Percentiles rank a stretch among this genome's conserved stretches.
Evolutionary conservation across 352 stramenopile genomes (phyloP).

Genomic region (Globisporangium uncinulatum): DNA sequence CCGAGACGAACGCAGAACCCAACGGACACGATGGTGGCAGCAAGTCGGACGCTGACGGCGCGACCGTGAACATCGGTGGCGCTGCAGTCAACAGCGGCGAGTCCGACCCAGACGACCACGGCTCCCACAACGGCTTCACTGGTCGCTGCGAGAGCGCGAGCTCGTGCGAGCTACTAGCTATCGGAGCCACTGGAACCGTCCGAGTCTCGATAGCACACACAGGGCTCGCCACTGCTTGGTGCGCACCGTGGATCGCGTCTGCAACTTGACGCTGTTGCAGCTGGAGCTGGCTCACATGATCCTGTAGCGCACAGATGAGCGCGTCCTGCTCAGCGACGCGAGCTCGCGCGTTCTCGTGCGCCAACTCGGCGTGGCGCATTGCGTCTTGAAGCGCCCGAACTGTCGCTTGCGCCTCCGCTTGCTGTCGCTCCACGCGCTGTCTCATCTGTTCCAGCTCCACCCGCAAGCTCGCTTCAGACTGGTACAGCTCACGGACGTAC

Average conservation of each 20-base stretch:
- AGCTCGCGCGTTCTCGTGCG: conserved; percentile 22
- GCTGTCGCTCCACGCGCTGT: conserved; percentile 43
- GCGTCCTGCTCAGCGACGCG: conserved; percentile 40
- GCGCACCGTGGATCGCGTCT: conserved; percentile 1
- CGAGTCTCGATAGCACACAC: not conserved
- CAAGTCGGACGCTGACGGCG: conserved; percentile 4
- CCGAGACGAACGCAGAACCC: not conserved
- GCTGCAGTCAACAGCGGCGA: conserved; percentile 18
- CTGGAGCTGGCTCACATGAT: conserved; percentile 24
- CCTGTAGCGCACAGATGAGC: conserved; percentile 30
- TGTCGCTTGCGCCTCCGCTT: conserved; percentile 33
- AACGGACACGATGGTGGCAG: conserved; percentile 1
- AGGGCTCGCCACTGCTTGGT: not conserved
- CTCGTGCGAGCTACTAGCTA: not conserved
- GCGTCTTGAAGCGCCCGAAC: conserved; percentile 23
- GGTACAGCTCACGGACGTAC: conserved; percentile 69
- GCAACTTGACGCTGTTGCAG: conserved; percentile 10
- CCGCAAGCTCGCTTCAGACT: conserved; percentile 55
- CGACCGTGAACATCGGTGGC: conserved; percentile 8
- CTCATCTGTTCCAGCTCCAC: conserved; percentile 50
- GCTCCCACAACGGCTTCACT: conserved; percentile 36
- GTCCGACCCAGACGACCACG: conserved; percentile 30
- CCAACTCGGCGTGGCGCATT: conserved; percentile 32
- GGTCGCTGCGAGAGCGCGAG: conserved; percentile 22
- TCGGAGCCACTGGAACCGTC: not conserved